Evolutionary conservation across 2,329 filamentous ascomycete species (phyloP).

Genomic region (Ascochyta lentis): DNA sequence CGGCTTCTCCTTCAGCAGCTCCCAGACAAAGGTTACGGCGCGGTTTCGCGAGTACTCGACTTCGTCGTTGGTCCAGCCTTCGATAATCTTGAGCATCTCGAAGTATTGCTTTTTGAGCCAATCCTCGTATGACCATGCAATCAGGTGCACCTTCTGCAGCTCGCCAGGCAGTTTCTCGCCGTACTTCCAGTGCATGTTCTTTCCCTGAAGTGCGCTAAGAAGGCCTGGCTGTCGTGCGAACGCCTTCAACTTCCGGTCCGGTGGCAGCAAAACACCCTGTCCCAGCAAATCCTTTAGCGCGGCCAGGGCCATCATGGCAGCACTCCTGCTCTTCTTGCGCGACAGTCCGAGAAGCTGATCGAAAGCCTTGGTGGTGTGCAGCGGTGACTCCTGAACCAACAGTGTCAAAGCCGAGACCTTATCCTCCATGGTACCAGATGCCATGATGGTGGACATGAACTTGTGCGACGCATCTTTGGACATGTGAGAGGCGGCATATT

Average conservation of each 20-base stretch:
- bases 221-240: conserved; percentile 84
- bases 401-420: conserved; percentile 95
- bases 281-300: conserved; percentile 94
- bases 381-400: conserved; percentile 91
- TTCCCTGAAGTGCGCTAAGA: conserved; percentile 71
- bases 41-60: conserved; percentile 90
- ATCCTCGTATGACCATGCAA: conserved; percentile 91
- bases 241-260: conserved; percentile 77
- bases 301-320: conserved; percentile 89
- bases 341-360: conserved; percentile 83
- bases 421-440: conserved; percentile 93
- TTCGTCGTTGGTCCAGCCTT: conserved; percentile 93
- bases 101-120: conserved; percentile 96
- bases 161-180: conserved; percentile 75
- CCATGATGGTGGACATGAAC: conserved; percentile 97
- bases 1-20: conserved; percentile 90
- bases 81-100: conserved; percentile 87
- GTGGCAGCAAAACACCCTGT: conserved; percentile 83
- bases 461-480: conserved; percentile 87
- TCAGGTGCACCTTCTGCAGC: conserved; percentile 77
- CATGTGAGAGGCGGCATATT: conserved; percentile 74
- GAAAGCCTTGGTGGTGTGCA: conserved; percentile 89
- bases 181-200: conserved; percentile 68
- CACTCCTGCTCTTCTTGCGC: conserved; percentile 91
- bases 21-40: conserved; percentile 89